Conservation (phyloP, 2,329 filamentous ascomycete genomes). For the Scortechinia acanthostroma region DNA sequence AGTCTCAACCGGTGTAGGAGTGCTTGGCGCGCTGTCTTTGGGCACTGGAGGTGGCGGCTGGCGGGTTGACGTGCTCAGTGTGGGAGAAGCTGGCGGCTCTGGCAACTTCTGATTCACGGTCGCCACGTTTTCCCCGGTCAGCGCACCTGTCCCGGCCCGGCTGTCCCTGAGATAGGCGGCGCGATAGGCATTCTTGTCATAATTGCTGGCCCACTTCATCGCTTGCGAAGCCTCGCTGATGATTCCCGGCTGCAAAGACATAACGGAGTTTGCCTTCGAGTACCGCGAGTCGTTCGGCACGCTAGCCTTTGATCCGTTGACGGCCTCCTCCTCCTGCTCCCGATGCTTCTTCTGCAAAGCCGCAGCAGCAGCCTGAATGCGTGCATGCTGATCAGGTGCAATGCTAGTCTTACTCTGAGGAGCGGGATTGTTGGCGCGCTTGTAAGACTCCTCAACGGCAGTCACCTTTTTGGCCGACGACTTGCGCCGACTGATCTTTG, state of each 20-base stretch:
- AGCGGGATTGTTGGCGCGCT: slow-evolving; percentile 29
- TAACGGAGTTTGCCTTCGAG: slow-evolving; percentile 79
- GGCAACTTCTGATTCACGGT: slow-evolving; percentile 22
- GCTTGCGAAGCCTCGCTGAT: slow-evolving; percentile 83
- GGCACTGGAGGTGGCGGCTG: background rate
- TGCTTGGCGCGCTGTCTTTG: background rate
- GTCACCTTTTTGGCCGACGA: slow-evolving; percentile 53
- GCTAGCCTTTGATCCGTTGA: slow-evolving; percentile 35
- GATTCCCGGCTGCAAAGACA: slow-evolving; percentile 80
- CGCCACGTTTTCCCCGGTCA: too few species aligned
- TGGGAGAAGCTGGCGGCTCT: background rate
- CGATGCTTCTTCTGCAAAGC: slow-evolving; percentile 69
- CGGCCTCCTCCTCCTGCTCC: slow-evolving; percentile 35
- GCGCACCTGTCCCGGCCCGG: slow-evolving; percentile 62
- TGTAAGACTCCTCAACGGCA: slow-evolving; percentile 33
- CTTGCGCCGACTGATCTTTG: slow-evolving; percentile 55
- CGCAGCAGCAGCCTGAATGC: slow-evolving; percentile 83
- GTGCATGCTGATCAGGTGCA: slow-evolving; percentile 83
- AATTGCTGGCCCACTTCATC: slow-evolving; percentile 93
- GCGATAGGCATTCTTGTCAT: slow-evolving; percentile 77
- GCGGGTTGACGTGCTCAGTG: too few species aligned
- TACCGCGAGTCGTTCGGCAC: slow-evolving; percentile 48
- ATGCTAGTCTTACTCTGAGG: slow-evolving; percentile 72
- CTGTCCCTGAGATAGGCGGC: slow-evolving; percentile 76
- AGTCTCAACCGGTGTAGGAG: background rate